Evolutionary conservation across 768 basidiomycete species (phyloP).

Genomic region (Gymnopilus dilepis): DNA sequence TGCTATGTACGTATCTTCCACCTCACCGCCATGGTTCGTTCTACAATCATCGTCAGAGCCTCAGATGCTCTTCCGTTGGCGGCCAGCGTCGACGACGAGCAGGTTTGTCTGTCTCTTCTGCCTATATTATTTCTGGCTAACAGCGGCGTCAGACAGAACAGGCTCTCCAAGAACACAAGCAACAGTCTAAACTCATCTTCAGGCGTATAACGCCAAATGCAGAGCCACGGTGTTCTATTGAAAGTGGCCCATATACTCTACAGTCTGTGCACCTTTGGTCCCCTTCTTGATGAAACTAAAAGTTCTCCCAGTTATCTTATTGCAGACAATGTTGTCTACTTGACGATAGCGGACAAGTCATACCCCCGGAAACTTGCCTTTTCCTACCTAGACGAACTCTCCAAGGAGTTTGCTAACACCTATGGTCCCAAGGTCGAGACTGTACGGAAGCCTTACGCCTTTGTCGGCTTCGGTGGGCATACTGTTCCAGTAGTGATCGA

Average conservation of each 20-base stretch:
- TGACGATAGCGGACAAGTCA: slow-evolving; percentile 95
- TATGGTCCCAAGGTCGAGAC: slow-evolving; percentile 94
- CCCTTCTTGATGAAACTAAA: slow-evolving; percentile 7
- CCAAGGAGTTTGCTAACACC: slow-evolving; percentile 91
- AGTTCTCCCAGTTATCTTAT: slow-evolving; percentile 82
- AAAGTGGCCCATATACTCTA: slow-evolving; percentile 92
- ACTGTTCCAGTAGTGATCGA: not conserved
- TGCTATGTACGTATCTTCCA: slow-evolving; percentile 16
- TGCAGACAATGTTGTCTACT: slow-evolving; percentile 90
- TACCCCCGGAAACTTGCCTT: slow-evolving; percentile 98
- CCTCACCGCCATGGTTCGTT: slow-evolving; percentile 69
- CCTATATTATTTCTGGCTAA: slow-evolving; percentile 24
- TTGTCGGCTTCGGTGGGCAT: slow-evolving; percentile 92
- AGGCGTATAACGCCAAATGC: slow-evolving; percentile 92
- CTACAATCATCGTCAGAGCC: slow-evolving; percentile 85
- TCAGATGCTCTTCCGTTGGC: slow-evolving; percentile 90
- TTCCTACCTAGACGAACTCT: slow-evolving; percentile 95
- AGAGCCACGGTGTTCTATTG: slow-evolving; percentile 96
- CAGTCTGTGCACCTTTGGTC: slow-evolving; percentile 65
- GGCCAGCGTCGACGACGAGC: slow-evolving; percentile 96
- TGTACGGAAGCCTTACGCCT: slow-evolving; percentile 96
- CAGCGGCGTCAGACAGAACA: slow-evolving; percentile 81
- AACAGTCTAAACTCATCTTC: slow-evolving; percentile 97
- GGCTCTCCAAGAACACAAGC: slow-evolving; percentile 95
- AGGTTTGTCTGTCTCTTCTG: slow-evolving; percentile 53